Evolutionary conservation across 495 filamentous ascomycete genomes (phyloP).

Genomic region (Trichoderma erinaceum): DNA sequence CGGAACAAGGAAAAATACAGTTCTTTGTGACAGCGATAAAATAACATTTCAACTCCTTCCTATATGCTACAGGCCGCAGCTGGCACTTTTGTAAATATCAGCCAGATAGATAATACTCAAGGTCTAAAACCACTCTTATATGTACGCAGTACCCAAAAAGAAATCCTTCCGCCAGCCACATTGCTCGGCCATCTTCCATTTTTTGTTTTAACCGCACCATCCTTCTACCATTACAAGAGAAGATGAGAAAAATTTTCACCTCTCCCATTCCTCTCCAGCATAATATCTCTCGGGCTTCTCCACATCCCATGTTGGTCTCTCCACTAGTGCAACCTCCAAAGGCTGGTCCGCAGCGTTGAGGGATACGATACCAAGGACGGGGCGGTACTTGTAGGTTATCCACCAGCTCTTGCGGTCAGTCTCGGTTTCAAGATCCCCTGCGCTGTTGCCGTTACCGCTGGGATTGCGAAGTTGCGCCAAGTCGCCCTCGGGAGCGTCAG

Average conservation of each 20-base stretch:
- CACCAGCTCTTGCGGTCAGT: slow-evolving; percentile 45
- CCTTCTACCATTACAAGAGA: background rate
- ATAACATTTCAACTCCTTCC: background rate
- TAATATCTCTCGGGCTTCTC: slow-evolving; percentile 64
- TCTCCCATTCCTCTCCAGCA: slow-evolving; percentile 16
- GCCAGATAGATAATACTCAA: background rate
- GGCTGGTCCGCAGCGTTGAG: slow-evolving; percentile 42
- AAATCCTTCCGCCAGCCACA: background rate
- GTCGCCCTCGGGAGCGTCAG: slow-evolving; percentile 33
- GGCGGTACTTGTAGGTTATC: slow-evolving; percentile 84
- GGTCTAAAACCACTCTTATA: background rate
- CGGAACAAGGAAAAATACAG: background rate
- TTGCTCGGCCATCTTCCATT: background rate
- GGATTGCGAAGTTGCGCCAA: slow-evolving; percentile 31
- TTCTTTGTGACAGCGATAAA: background rate
- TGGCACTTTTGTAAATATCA: background rate
- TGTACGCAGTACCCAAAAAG: background rate
- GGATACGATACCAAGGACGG: slow-evolving; percentile 81
- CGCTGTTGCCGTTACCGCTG: slow-evolving; percentile 24
- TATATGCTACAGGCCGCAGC: background rate
- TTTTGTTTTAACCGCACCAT: background rate
- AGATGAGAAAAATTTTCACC: background rate
- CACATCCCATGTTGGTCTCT: slow-evolving; percentile 79
- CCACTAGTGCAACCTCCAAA: slow-evolving; percentile 79
- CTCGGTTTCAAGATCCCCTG: slow-evolving; percentile 21